Evolutionary conservation across 805 yeast genomes (phyloP), one percentile per base, ranked within the genome.

Genomic region (Myxozyma nipponensis): DNA sequence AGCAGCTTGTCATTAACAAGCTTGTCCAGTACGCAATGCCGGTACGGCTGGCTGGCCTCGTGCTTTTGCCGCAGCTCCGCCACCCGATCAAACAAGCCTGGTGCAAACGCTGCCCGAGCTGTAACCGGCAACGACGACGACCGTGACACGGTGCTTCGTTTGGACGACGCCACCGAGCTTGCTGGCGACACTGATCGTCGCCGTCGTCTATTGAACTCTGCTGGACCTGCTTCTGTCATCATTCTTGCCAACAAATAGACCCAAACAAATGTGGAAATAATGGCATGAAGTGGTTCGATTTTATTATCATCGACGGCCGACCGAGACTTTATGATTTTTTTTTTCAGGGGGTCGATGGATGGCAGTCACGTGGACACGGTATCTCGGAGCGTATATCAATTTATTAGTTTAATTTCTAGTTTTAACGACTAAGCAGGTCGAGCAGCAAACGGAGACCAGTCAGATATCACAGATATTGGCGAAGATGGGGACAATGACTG

Each of bases 21-120:
- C 30, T 81, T 77, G 21, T 72, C 74, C 42, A 93, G 84, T 13
- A 89, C 81, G 1, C 98, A 97, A 90, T 97, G 91, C 63, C 80
- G 76, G 66, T 84, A 93, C 1, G 98, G 98, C 56, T 78, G 73
- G 2, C 95, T 80, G 5, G 70, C 68, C 1, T 69, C 57, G 34
- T 89, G 55, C 32, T 50, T 54, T 10, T 40, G 46, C 1, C 41
- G 49, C 17, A 47, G 41, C 34, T 46, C 52, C 10, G 38, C 42
- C 9, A 38, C 48, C 13, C 50, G 47, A n/a, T 15, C 36, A 34
- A 53, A 50, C 9, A 53, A 38, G 3, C 57, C 57, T 18, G 47
- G 48, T 3, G 49, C 39, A 34, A 53, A 53, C 32, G 32, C 32
- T 28, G 32, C 32, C 30, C 45, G 24, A 9, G 44, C 46, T 13